A percentile compares a stretch with the other conserved stretches of the same genome.
Evolutionary conservation across 169 alveolate species (phyloP).

Genomic region (Cryptosporidium bovis): DNA sequence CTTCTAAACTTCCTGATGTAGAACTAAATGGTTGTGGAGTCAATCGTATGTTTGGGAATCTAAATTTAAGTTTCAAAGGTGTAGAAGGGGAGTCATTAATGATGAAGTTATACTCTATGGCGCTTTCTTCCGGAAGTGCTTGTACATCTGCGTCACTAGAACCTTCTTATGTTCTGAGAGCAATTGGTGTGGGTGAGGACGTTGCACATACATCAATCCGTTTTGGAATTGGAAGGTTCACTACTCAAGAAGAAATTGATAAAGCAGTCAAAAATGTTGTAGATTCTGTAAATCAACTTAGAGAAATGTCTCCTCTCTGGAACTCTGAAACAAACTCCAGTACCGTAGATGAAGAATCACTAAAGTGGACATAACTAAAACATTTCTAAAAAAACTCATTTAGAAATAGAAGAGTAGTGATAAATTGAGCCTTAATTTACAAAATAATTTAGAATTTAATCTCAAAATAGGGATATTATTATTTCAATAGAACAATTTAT

Average conservation of each 20-base stretch:
- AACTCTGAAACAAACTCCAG: constrained; percentile 88
- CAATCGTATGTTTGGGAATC: constrained; percentile 89
- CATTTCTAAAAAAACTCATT: background rate
- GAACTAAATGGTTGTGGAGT: constrained; percentile 77
- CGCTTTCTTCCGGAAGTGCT: constrained; percentile 90
- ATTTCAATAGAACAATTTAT: no score
- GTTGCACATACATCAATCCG: constrained; percentile 97
- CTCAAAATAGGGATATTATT: no score
- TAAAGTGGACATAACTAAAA: constrained; percentile 38
- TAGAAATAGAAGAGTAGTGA: background rate
- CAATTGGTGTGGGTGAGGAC: constrained; percentile 96
- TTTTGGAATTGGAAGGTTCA: constrained; percentile 97
- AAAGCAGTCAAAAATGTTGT: constrained; percentile 84
- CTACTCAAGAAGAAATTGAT: constrained; percentile 94
- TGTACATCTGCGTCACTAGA: constrained; percentile 83
- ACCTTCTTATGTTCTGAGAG: constrained; percentile 93
- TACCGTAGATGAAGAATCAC: constrained; percentile 71
- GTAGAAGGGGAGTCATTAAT: constrained; percentile 94
- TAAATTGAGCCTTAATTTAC: background rate
- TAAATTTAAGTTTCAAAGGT: constrained; percentile 94
- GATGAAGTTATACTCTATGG: constrained; percentile 87
- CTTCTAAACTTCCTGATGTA: constrained; percentile 73
- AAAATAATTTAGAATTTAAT: background rate
- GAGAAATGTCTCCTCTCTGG: constrained; percentile 93
- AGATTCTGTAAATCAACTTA: constrained; percentile 84